phyloP scores from a whole-genome alignment of 2,329 filamentous ascomycete genomes.

The Stromatinia cepivora region DNA sequence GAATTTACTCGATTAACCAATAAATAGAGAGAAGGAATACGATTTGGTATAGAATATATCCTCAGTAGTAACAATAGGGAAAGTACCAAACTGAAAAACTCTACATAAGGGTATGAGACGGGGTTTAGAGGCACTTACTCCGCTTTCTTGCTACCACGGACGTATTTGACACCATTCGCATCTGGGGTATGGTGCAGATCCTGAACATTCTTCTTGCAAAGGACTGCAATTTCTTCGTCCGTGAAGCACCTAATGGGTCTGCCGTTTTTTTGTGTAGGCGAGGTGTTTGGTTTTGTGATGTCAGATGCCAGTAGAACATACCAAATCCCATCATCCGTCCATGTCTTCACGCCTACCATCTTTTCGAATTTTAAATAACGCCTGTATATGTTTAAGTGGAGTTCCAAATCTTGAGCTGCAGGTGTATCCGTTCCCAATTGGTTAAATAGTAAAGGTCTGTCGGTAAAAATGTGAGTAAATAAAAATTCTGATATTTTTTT shows the following conservation, averaged over 20 bases:
- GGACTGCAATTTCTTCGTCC: not conserved
- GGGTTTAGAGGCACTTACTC: not conserved
- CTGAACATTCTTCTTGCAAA: slow-evolving; percentile 1
- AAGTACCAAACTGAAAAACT: not conserved
- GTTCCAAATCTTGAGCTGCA: not conserved
- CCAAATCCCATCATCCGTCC: slow-evolving; percentile 2
- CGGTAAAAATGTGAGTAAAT: not conserved
- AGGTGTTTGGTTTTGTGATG: not conserved
- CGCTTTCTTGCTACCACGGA: not conserved
- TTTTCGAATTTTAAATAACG: not conserved
- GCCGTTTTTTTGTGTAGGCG: not conserved
- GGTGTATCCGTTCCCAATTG: not conserved
- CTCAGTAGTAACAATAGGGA: not conserved
- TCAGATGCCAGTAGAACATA: not conserved
- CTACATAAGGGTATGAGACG: not conserved
- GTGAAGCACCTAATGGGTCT: not conserved
- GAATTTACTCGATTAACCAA: not conserved
- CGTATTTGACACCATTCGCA: slow-evolving; percentile 1
- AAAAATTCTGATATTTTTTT: not conserved
- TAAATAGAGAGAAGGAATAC: not conserved
- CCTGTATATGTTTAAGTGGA: not conserved
- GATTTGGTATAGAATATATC: not conserved
- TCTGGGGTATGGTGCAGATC: not conserved
- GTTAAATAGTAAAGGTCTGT: not conserved
- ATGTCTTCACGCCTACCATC: slow-evolving; percentile 10